Evolutionary conservation across 2,329 filamentous ascomycete genomes (phyloP).

Genomic region (Immersiporthe knoxdaviesiana): DNA sequence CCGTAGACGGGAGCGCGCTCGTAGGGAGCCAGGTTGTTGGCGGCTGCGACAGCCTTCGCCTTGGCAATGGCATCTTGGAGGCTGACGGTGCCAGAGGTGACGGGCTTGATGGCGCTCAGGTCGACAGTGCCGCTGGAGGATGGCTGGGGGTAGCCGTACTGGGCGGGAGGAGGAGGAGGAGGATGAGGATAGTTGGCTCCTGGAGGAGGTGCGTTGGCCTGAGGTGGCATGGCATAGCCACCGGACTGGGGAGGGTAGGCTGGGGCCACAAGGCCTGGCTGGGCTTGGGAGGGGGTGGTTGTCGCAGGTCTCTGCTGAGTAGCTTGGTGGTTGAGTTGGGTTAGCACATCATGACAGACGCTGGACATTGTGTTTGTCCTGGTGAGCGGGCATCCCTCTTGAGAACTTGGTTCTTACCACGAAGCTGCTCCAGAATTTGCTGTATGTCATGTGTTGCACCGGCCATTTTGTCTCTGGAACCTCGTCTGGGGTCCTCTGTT

Average conservation of each 20-base stretch:
- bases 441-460: constrained; percentile 28
- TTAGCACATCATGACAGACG: not conserved
- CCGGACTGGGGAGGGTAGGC: constrained; percentile 26
- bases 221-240: constrained; percentile 23
- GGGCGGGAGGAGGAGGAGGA: constrained; percentile 21
- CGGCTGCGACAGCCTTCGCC: constrained; percentile 78
- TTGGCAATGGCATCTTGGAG: constrained; percentile 84
- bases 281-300: constrained; percentile 28
- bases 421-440: constrained; percentile 29
- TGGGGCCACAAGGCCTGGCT: constrained; percentile 27
- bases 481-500: not conserved
- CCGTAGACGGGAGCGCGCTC: constrained; percentile 57
- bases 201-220: constrained; percentile 15
- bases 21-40: constrained; percentile 72
- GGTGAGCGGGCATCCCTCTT: not conserved
- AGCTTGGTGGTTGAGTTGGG: constrained; percentile 8
- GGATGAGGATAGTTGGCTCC: constrained; percentile 21
- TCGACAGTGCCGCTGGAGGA: constrained; percentile 77
- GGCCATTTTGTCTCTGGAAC: constrained; percentile 27
- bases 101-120: constrained; percentile 77
- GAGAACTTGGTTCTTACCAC: constrained; percentile 18
- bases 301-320: constrained; percentile 27
- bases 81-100: constrained; percentile 79
- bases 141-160: constrained; percentile 59
- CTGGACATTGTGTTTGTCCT: not conserved